Evolutionary conservation across 176 grass and related monocot genomes (phyloP).

Genomic region (Chloris gayana): DNA sequence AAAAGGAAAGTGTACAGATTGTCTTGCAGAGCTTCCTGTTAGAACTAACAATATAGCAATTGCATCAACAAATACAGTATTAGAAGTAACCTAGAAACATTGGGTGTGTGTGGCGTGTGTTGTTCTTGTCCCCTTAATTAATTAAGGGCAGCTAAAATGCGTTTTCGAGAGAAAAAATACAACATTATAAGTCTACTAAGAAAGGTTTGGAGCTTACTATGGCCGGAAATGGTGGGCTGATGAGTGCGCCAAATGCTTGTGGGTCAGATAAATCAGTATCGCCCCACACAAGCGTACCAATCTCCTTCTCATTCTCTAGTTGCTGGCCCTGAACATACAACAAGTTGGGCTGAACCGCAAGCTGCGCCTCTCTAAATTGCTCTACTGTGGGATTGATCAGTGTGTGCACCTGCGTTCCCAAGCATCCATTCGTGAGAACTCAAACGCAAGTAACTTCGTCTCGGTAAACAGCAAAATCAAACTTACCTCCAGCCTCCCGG

Average conservation of each 20-base stretch:
- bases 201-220: constrained; percentile 52
- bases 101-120: too few species aligned
- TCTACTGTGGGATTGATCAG: constrained; percentile 67
- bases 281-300: constrained; percentile 66
- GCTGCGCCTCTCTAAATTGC: constrained; percentile 55
- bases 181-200: background rate
- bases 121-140: too few species aligned
- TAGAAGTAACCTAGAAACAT: too few species aligned
- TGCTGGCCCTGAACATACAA: constrained; percentile 69
- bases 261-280: constrained; percentile 53
- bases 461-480: background rate
- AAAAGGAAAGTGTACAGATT: background rate
- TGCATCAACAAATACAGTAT: constrained; percentile 5
- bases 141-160: too few species aligned
- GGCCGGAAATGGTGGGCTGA: constrained; percentile 56
- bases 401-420: constrained; percentile 58
- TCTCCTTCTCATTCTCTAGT: constrained; percentile 63
- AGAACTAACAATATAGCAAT: constrained; percentile 3
- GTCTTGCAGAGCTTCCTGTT: background rate
- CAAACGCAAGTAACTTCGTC: background rate
- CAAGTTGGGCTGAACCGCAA: constrained; percentile 48
- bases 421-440: background rate
- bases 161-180: too few species aligned
- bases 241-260: constrained; percentile 47
- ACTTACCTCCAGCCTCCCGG: constrained; percentile 55